Percentiles rank a stretch among this genome's conserved stretches.
Evolutionary conservation across 1,284 basidiomycete genomes (phyloP).

Genomic region (Afroboletus lepidellus): DNA sequence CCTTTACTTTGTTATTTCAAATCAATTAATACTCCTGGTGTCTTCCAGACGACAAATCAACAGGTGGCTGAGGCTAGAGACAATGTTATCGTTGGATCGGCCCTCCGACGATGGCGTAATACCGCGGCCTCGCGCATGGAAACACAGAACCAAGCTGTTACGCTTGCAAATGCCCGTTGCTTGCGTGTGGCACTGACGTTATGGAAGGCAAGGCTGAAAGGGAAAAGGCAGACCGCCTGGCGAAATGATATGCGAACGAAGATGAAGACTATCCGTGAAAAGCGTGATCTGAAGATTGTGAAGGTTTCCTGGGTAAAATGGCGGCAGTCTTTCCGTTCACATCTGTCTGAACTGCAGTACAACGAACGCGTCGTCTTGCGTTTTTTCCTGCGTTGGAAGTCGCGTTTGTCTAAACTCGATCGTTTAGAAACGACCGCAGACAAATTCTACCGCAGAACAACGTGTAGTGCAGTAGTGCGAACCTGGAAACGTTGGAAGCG

Average conservation of each 20-base stretch:
- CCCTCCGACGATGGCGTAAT: constrained; percentile 57
- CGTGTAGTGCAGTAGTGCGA: constrained; percentile 37
- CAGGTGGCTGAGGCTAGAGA: constrained; percentile 61
- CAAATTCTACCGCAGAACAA: constrained; percentile 38
- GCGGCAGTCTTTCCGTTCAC: constrained; percentile 52
- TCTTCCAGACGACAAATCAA: constrained; percentile 54
- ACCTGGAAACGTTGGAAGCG: constrained; percentile 58
- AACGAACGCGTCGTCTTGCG: constrained; percentile 41
- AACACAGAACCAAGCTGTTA: constrained; percentile 40
- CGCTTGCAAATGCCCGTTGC: constrained; percentile 41
- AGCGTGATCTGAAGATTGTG: constrained; percentile 46
- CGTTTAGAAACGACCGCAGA: constrained; percentile 49
- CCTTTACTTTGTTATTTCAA: constrained; percentile 12
- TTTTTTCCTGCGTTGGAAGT: constrained; percentile 53
- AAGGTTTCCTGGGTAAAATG: constrained; percentile 61
- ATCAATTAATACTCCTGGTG: constrained; percentile 13
- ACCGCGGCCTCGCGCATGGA: constrained; percentile 38
- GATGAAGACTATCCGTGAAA: constrained; percentile 60
- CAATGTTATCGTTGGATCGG: constrained; percentile 54
- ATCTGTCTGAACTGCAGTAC: constrained; percentile 50
- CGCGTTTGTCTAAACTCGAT: constrained; percentile 39
- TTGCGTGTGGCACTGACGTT: constrained; percentile 40
- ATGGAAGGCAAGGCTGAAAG: constrained; percentile 53
- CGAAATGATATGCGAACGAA: constrained; percentile 63
- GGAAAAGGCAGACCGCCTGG: constrained; percentile 56